Evolutionary conservation across 2,329 filamentous ascomycete genomes (phyloP).

Genomic region (Colletotrichum sansevieriae): DNA sequence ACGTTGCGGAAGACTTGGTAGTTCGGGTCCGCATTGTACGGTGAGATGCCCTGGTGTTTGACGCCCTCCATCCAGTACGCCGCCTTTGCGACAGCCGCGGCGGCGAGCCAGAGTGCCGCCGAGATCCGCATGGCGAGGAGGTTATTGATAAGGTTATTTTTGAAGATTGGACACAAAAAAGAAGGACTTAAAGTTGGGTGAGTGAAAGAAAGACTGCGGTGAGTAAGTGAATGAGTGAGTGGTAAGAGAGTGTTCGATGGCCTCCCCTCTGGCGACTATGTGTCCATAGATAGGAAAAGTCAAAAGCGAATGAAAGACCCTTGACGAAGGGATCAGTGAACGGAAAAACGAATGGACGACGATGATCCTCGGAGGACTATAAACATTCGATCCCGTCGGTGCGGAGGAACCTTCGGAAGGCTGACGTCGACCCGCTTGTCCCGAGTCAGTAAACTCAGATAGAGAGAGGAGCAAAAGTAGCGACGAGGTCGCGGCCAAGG

Average conservation of each 20-base stretch:
- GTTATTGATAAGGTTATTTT: background rate
- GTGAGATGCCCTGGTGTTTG: conserved; percentile 60
- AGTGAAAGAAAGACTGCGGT: background rate
- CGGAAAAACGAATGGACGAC: background rate
- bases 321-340: background rate
- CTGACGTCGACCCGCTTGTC: background rate
- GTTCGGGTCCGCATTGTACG: conserved; percentile 57
- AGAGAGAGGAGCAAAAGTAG: background rate
- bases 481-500: background rate
- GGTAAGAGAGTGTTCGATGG: background rate
- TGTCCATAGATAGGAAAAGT: background rate
- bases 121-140: conserved; percentile 35
- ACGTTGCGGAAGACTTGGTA: conserved; percentile 64
- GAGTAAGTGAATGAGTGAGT: background rate
- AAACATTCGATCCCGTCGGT: conserved; percentile 7
- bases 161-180: background rate
- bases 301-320: conserved; percentile 4
- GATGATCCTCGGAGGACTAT: conserved; percentile 12
- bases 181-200: background rate
- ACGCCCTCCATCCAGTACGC: conserved; percentile 60
- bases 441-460: conserved; percentile 3
- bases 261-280: background rate
- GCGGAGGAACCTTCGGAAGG: conserved; percentile 1
- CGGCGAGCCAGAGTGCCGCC: conserved; percentile 37
- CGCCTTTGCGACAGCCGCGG: conserved; percentile 41